These are phyloP conservation scores for Limnanthes douglasii DNA, from an alignment of 345 rosid species.

Conservation along the genomic window DNA sequence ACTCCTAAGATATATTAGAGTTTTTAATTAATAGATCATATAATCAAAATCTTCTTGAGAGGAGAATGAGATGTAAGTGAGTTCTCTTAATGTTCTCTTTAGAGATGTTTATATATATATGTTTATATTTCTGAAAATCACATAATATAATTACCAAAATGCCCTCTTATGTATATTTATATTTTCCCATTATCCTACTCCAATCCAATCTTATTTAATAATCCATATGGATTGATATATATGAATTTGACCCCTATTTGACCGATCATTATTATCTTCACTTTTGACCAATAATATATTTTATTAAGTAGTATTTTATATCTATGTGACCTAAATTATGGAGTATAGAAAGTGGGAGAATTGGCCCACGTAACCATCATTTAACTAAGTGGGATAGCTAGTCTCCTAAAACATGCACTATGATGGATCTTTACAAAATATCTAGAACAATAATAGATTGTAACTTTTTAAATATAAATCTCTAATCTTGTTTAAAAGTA, in stretches of 20 bases:
- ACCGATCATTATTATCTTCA: neutral
- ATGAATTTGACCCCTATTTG: neutral
- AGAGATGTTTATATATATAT: constrained; percentile 38
- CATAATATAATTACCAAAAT: too few species aligned
- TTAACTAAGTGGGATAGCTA: too few species aligned
- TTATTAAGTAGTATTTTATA: neutral
- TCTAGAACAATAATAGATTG: neutral
- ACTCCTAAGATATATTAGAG: constrained; percentile 26
- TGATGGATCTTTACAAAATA: neutral
- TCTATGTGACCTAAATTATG: neutral
- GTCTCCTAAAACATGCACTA: too few species aligned
- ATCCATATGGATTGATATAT: too few species aligned
- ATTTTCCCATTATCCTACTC: too few species aligned
- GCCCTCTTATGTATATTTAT: too few species aligned
- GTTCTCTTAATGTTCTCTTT: constrained; percentile 12
- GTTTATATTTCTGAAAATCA: constrained; percentile 13
- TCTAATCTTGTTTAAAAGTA: too few species aligned
- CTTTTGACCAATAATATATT: neutral
- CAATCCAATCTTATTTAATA: too few species aligned
- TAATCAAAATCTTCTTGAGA: constrained; percentile 6
- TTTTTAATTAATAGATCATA: constrained; percentile 31
- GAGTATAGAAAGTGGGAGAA: neutral
- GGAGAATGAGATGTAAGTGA: constrained; percentile 9
- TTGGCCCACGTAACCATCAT: constrained; percentile 6
- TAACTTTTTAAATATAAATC: too few species aligned